phyloP scores from a whole-genome alignment of 2,329 filamentous ascomycete species.

The Trichoderma koningii region DNA sequence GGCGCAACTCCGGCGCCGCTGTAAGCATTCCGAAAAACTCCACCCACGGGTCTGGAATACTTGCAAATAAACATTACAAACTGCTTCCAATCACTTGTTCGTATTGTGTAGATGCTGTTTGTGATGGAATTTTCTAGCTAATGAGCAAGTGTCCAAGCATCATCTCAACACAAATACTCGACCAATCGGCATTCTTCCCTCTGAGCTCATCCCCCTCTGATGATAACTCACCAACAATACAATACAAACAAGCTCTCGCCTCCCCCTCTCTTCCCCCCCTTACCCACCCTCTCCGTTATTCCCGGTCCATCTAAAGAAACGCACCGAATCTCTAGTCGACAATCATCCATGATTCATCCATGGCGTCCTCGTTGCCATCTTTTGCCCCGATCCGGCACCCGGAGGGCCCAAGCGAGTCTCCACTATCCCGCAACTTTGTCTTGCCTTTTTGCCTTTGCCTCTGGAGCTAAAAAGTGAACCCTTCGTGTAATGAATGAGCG shows the following conservation, averaged over 20 bases:
- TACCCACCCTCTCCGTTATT: neutral
- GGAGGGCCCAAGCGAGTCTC: constrained; percentile 14
- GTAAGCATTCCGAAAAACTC: neutral
- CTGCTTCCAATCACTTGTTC: too few relatives aligned
- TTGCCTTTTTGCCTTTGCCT: neutral
- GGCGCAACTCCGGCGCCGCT: constrained; percentile 25
- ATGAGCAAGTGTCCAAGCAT: too few relatives aligned
- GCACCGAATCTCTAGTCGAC: neutral
- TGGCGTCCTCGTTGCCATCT: constrained; percentile 17
- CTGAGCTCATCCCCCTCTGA: neutral
- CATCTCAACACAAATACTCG: too few relatives aligned
- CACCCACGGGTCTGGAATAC: too few relatives aligned
- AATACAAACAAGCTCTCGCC: neutral
- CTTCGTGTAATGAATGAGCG: too few relatives aligned
- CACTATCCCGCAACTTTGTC: neutral
- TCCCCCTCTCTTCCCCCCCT: neutral
- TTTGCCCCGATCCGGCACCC: constrained; percentile 20
- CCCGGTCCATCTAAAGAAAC: neutral
- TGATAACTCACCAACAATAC: too few relatives aligned
- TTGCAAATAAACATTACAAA: too few relatives aligned
- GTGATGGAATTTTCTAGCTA: too few relatives aligned
- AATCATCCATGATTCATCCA: neutral
- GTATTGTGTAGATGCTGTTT: too few relatives aligned
- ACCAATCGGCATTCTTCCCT: constrained; percentile 8
- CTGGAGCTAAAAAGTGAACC: neutral